phyloP scores from a whole-genome alignment of 2,329 filamentous ascomycete genomes.

The Pyricularia grisea region DNA sequence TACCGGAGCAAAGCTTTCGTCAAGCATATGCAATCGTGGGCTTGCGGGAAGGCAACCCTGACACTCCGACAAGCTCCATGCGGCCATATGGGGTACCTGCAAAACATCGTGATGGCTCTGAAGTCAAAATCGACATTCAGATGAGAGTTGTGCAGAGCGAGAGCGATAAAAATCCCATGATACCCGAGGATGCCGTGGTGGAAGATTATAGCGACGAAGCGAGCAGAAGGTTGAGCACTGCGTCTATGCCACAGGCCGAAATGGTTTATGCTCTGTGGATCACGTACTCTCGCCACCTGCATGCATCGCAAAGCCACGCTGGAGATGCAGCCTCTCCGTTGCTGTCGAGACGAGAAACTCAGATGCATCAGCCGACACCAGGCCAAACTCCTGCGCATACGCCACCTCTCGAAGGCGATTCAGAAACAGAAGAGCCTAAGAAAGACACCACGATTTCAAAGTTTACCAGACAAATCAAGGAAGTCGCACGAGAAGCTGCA shows the following conservation, averaged over 20 bases:
- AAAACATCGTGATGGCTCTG: conserved; percentile 80
- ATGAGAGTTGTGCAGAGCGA: conserved; percentile 94
- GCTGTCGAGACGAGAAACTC: conserved; percentile 56
- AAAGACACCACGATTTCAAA: conserved; percentile 33
- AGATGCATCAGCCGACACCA: conserved; percentile 69
- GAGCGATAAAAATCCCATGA: conserved; percentile 41
- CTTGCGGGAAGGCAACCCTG: conserved; percentile 71
- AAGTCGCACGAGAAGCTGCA: conserved; percentile 44
- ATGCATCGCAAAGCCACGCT: conserved; percentile 42
- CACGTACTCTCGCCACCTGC: conserved; percentile 88
- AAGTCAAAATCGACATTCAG: conserved; percentile 90
- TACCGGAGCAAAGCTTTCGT: conserved; percentile 92
- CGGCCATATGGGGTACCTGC: conserved; percentile 78
- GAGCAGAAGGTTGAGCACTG: conserved; percentile 16
- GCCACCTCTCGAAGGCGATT: conserved; percentile 43
- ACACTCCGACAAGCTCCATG: conserved; percentile 70
- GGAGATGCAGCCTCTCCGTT: conserved; percentile 56
- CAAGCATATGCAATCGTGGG: conserved; percentile 78
- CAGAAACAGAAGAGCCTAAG: conserved; percentile 40
- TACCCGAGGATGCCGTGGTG: conserved; percentile 54
- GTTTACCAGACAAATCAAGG: conserved; percentile 47
- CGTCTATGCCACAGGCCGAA: conserved; percentile 42
- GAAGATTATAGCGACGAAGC: conserved; percentile 43
- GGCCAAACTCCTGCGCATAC: conserved; percentile 56
- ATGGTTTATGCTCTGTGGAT: conserved; percentile 95